phyloP scores from a whole-genome alignment of 352 stramenopile species.

The Discostella stelligera region DNA sequence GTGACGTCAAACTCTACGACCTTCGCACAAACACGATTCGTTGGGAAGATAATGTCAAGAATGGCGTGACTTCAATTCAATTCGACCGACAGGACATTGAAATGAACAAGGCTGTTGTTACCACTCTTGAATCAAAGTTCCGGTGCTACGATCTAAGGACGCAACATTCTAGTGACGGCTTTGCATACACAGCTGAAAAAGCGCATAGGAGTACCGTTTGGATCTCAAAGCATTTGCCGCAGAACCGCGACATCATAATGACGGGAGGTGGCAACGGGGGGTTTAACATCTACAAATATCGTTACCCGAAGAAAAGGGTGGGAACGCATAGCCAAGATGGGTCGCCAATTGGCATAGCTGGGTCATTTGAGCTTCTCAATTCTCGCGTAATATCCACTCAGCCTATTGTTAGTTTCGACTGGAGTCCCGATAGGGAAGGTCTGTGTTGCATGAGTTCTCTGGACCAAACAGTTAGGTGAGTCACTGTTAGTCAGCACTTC shows the following conservation, averaged over 20 bases:
- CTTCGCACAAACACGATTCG: constrained; percentile 89
- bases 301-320: constrained; percentile 71
- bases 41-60: constrained; percentile 95
- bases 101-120: constrained; percentile 95
- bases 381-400: constrained; percentile 93
- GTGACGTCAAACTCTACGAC: constrained; percentile 96
- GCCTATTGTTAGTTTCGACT: constrained; percentile 95
- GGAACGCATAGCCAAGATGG: constrained; percentile 82
- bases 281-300: constrained; percentile 97
- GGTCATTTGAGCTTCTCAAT: constrained; percentile 93
- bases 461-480: constrained; percentile 88
- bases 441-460: constrained; percentile 89
- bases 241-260: constrained; percentile 96
- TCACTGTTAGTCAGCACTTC: not conserved
- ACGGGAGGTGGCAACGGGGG: constrained; percentile 94
- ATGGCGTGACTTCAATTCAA: constrained; percentile 93
- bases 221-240: constrained; percentile 90
- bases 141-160: constrained; percentile 92
- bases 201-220: constrained; percentile 95
- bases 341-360: constrained; percentile 86
- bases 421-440: constrained; percentile 91
- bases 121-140: constrained; percentile 95
- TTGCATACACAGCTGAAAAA: constrained; percentile 89
- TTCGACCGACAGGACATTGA: constrained; percentile 96
- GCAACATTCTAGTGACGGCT: constrained; percentile 88